Conservation (phyloP, 1,284 basidiomycete genomes). For the Apiotrichum mycotoxinovorans region DNA sequence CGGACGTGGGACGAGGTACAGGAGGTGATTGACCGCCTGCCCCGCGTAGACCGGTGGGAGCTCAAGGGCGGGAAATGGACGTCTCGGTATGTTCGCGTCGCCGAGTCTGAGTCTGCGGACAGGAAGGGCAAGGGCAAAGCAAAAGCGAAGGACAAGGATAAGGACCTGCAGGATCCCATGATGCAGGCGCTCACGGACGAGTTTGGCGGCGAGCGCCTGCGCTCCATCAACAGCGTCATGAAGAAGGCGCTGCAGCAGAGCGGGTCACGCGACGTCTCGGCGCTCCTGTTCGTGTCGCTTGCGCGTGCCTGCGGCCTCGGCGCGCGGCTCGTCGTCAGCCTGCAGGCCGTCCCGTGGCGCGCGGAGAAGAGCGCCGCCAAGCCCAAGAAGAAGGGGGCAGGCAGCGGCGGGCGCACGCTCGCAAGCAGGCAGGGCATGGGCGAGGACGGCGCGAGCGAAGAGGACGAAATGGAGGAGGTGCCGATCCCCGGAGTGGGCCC, state of each 20-base stretch:
- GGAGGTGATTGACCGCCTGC: conserved; percentile 41
- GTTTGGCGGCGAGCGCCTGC: conserved; percentile 65
- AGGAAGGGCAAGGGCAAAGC: conserved; percentile 46
- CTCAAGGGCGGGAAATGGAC: conserved; percentile 15
- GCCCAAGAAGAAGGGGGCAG: conserved; percentile 35
- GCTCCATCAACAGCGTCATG: conserved; percentile 78
- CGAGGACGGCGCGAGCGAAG: conserved; percentile 29
- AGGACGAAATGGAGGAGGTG: conserved; percentile 38
- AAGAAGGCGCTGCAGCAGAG: conserved; percentile 75
- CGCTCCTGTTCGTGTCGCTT: conserved; percentile 86
- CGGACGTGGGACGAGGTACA: conserved; percentile 65
- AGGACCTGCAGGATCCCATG: conserved; percentile 28
- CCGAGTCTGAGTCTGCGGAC: background rate
- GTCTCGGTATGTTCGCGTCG: conserved; percentile 2
- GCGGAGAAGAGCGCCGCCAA: conserved; percentile 47
- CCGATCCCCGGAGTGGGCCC: conserved; percentile 28
- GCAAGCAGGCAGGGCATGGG: conserved; percentile 39
- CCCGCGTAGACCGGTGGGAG: conserved; percentile 30
- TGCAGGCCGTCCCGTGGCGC: conserved; percentile 85
- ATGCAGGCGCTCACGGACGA: conserved; percentile 40
- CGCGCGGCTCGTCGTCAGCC: conserved; percentile 77
- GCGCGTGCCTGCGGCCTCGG: conserved; percentile 85
- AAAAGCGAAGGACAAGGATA: conserved; percentile 31
- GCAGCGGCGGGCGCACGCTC: conserved; percentile 25
- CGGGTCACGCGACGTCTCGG: conserved; percentile 82